A percentile compares a stretch with the other conserved stretches of the same genome.
Conservation (phyloP, 78 protist genomes). For the Dictyostelium brefeldianum region DNA sequence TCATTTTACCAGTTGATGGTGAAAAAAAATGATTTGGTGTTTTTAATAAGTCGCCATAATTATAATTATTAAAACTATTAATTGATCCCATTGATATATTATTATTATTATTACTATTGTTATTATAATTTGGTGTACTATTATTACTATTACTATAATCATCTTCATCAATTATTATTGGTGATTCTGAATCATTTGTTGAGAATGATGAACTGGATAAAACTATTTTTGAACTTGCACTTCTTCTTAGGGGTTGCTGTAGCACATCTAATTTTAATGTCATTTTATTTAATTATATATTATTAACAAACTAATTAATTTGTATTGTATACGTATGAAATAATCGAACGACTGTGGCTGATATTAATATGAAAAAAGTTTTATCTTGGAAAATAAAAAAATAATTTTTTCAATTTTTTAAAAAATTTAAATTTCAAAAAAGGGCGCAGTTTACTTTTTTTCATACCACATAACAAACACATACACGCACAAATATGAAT, state of each 20-base stretch:
- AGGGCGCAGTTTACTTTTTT: neutral
- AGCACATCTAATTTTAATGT: neutral
- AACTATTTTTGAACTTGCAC: neutral
- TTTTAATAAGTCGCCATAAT: neutral
- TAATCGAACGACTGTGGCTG: too few relatives aligned
- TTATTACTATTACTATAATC: neutral
- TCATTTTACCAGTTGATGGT: slow-evolving; percentile 22
- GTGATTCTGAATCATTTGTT: neutral
- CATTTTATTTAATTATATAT: too few relatives aligned
- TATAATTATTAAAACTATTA: neutral
- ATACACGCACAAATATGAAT: neutral
- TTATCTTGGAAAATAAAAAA: too few relatives aligned
- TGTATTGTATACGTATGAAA: too few relatives aligned
- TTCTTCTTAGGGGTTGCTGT: neutral
- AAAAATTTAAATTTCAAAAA: neutral
- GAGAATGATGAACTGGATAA: neutral
- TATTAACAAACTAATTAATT: too few relatives aligned
- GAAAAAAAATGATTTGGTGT: slow-evolving; percentile 15
- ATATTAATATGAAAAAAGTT: too few relatives aligned
- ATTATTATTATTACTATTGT: neutral
- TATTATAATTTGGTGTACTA: neutral
- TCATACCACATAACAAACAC: too few relatives aligned
- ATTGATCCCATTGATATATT: neutral
- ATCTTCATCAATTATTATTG: neutral
- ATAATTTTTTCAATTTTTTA: neutral